Percentiles rank a stretch among this genome's conserved stretches.
phyloP scores from a whole-genome alignment of 306 rosid species.

The Rosa multiflora region DNA sequence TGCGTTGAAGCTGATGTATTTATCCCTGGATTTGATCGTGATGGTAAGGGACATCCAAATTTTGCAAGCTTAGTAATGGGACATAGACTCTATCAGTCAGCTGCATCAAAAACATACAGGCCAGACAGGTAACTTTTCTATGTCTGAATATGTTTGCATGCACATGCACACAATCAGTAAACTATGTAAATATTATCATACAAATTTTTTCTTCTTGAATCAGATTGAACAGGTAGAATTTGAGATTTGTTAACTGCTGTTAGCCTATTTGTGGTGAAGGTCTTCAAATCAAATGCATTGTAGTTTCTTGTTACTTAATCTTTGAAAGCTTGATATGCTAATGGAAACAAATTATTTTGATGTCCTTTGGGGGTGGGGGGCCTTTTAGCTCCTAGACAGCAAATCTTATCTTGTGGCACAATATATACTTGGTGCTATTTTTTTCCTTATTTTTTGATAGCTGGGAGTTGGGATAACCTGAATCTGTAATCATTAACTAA shows the following conservation, averaged over 20 bases:
- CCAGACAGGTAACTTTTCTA: slow-evolving; percentile 66
- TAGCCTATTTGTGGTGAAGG: neutral
- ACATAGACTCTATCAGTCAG: slow-evolving; percentile 90
- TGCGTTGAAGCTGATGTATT: slow-evolving; percentile 89
- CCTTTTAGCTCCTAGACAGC: neutral
- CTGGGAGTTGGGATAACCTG: neutral
- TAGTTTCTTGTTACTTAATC: neutral
- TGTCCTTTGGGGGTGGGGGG: neutral
- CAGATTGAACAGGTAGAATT: neutral
- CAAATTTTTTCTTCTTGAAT: neutral
- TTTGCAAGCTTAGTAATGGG: slow-evolving; percentile 94
- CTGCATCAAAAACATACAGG: slow-evolving; percentile 74
- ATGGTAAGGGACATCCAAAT: slow-evolving; percentile 94
- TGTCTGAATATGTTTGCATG: neutral
- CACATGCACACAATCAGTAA: neutral
- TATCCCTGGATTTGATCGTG: slow-evolving; percentile 83
- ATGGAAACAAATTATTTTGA: neutral
- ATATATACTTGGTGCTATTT: no score
- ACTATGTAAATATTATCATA: neutral
- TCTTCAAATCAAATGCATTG: no score
- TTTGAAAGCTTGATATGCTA: slow-evolving; percentile 4
- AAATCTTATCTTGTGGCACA: neutral
- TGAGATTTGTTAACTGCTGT: neutral
- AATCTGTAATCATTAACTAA: neutral
- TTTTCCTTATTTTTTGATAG: neutral